A percentile compares a stretch with the other conserved stretches of the same genome.
These are phyloP conservation scores for Gilbertella persicaria DNA, from an alignment of 371 early-diverging fungal species.

Conservation along the genomic window DNA sequence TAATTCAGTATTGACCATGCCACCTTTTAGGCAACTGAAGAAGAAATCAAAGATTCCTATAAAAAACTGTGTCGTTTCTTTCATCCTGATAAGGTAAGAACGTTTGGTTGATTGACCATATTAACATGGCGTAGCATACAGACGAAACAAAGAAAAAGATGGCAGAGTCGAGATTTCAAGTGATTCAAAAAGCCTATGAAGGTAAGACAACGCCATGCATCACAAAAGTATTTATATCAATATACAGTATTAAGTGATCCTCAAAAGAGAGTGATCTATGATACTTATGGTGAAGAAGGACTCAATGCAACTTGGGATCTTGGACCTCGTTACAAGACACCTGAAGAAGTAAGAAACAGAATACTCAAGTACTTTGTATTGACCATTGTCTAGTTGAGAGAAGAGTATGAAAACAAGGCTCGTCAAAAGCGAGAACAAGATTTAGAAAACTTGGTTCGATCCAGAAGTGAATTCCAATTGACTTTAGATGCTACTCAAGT, in stretches of 20 bases:
- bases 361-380: not conserved
- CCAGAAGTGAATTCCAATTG: constrained; percentile 58
- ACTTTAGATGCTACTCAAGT: constrained; percentile 57
- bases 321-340: constrained; percentile 74
- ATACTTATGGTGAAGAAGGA: constrained; percentile 90
- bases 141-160: constrained; percentile 44
- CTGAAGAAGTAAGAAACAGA: constrained; percentile 72
- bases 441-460: constrained; percentile 78
- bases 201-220: constrained; percentile 44
- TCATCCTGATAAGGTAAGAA: constrained; percentile 83
- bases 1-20: not conserved
- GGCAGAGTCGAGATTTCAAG: constrained; percentile 81
- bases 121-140: constrained; percentile 46
- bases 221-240: not conserved
- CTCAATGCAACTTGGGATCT: constrained; percentile 76
- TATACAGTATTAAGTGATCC: constrained; percentile 78
- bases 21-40: constrained; percentile 70
- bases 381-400: constrained; percentile 58
- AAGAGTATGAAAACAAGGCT: constrained; percentile 81
- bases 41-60: constrained; percentile 86
- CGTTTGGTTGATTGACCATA: not conserved
- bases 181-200: constrained; percentile 87
- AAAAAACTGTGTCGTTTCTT: constrained; percentile 80
- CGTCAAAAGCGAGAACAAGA: constrained; percentile 72
- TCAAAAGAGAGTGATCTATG: constrained; percentile 84